These are phyloP conservation scores for Casuarina cunninghamiana DNA, from an alignment of 306 rosid species.

Conservation along the genomic window DNA sequence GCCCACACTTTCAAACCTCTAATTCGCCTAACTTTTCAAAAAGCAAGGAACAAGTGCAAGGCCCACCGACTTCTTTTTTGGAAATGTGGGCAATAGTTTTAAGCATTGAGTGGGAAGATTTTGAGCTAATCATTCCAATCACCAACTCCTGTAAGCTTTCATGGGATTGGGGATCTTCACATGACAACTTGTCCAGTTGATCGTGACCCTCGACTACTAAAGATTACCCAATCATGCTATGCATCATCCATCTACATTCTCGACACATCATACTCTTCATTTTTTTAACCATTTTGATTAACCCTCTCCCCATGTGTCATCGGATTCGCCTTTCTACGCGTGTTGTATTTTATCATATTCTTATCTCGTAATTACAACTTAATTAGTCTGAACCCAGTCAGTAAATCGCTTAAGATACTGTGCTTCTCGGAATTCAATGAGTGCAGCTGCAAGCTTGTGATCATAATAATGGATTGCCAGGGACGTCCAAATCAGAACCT, in stretches of 20 bases:
- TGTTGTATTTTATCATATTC: background rate
- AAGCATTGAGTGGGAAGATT: constrained; percentile 46
- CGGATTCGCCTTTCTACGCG: constrained; percentile 12
- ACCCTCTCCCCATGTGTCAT: constrained; percentile 4
- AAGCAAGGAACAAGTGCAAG: constrained; percentile 56
- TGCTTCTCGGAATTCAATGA: background rate
- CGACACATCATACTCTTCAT: background rate
- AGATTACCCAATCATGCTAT: constrained; percentile 19
- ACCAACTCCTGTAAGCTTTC: constrained; percentile 38
- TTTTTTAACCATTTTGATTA: background rate
- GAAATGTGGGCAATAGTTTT: constrained; percentile 46
- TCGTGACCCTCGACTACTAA: constrained; percentile 22
- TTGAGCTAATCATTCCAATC: constrained; percentile 67
- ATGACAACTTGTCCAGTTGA: constrained; percentile 42
- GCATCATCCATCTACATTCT: constrained; percentile 18
- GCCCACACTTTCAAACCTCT: constrained; percentile 61
- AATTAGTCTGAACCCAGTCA: background rate
- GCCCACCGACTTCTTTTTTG: constrained; percentile 46
- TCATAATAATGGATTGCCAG: no score
- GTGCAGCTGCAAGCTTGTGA: background rate
- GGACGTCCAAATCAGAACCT: background rate
- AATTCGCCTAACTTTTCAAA: constrained; percentile 61
- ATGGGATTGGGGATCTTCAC: constrained; percentile 56
- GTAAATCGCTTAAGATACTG: background rate
- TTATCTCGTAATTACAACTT: background rate